Base-by-base conservation (phyloP, 208 protist species). In the Trypanosoma theileri region DNA sequence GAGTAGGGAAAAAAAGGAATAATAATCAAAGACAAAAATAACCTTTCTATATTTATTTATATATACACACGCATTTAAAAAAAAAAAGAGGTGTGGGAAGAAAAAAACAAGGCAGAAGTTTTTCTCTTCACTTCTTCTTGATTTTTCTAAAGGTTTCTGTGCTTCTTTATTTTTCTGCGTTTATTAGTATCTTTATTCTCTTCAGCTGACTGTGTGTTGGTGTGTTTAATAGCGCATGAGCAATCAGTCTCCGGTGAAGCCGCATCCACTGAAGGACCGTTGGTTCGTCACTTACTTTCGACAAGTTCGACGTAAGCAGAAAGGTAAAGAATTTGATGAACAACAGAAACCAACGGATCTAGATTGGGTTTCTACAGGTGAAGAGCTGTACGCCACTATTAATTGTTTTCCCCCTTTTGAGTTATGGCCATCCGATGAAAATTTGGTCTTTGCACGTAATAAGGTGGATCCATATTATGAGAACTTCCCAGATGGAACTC, bases 241-340 rank as follows among this genome's bases (percentile, higher is more conserved):
- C 42, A 53, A 12, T 46, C 9, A 22, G 0, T 10, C 55, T 22
- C 11, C 61, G 24, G 19, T 13, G 12, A 71, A 79, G 73, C 73
- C 84, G 50, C 87, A 93, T 59, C 74, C 62, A 19, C 75, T 95
- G 22, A 93, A 91, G 79, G 82, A 91, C 57, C 81, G 85, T 31
- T 95, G 90, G 88, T 87, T 84, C 62, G 79, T 93, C 11, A 91
- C 82, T 52, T 95, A 93, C 73, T 88, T 88, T 41, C 81, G 79
- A 12, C 69, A 79, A 44, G 61, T 76, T 1, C 40, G 65, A 22
- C 44, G 17, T 21, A 70, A 71, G 21, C 59, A 59, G 40, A 85
- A 87, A 48, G 75, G 68, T n/a, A 73, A 84, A 31, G 61, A 75
- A 31, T 74, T 80, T 62, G 79, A 80, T 57, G 82, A 88, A 46